phyloP scores from a whole-genome alignment of 768 basidiomycete species.

The Collybia nuda region DNA sequence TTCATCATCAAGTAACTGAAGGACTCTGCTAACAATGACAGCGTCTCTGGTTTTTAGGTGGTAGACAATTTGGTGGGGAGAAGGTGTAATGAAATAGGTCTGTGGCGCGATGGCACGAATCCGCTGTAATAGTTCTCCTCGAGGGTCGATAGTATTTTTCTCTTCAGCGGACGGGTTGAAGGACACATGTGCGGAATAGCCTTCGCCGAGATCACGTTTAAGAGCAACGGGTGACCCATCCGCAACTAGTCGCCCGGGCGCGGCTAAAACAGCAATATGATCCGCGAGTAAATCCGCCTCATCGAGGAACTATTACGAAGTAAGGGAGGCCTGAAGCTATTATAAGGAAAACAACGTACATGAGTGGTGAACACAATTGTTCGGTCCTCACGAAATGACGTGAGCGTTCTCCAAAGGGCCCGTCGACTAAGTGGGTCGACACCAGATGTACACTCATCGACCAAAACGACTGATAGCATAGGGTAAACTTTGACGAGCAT shows the following conservation, averaged over 20 bases:
- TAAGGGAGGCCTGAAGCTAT: not conserved
- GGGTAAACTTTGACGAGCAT: slow-evolving; percentile 1
- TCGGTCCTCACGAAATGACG: slow-evolving; percentile 60
- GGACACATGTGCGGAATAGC: slow-evolving; percentile 62
- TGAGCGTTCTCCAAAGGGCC: slow-evolving; percentile 75
- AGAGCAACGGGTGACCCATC: slow-evolving; percentile 73
- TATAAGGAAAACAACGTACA: slow-evolving; percentile 33
- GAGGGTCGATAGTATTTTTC: slow-evolving; percentile 21
- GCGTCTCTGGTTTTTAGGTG: slow-evolving; percentile 65
- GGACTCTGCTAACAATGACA: slow-evolving; percentile 49
- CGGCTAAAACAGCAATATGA: slow-evolving; percentile 70
- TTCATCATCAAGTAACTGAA: slow-evolving; percentile 52
- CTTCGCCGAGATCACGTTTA: slow-evolving; percentile 69
- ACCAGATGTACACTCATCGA: slow-evolving; percentile 75
- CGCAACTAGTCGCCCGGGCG: slow-evolving; percentile 74
- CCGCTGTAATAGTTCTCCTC: slow-evolving; percentile 33
- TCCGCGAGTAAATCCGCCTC: slow-evolving; percentile 81
- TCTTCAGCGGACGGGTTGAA: slow-evolving; percentile 32
- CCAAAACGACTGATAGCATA: slow-evolving; percentile 43
- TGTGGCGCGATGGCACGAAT: slow-evolving; percentile 47
- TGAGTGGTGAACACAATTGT: slow-evolving; percentile 81
- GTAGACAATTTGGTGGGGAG: slow-evolving; percentile 46
- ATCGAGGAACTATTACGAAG: slow-evolving; percentile 57
- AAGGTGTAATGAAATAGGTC: slow-evolving; percentile 38
- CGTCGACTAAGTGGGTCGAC: slow-evolving; percentile 81